phyloP scores from a whole-genome alignment of 495 filamentous ascomycete species.

The Aspergillus bertholletiae region DNA sequence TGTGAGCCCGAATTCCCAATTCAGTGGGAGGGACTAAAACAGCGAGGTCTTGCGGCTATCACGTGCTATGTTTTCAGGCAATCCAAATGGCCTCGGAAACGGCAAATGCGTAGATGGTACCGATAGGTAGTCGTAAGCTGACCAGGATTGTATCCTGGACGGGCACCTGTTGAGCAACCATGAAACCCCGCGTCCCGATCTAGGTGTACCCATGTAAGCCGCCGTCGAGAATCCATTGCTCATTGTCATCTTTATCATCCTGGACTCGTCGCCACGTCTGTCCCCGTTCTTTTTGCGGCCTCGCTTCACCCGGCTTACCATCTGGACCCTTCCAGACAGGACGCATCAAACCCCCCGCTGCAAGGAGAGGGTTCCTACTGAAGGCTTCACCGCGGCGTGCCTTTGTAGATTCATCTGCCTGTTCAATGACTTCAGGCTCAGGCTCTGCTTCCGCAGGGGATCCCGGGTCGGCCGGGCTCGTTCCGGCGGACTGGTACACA shows the following conservation, averaged over 20 bases:
- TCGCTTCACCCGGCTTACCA: constrained; percentile 36
- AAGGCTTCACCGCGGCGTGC: constrained; percentile 57
- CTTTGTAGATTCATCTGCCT: constrained; percentile 17
- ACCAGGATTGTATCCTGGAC: not conserved
- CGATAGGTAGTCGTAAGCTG: not conserved
- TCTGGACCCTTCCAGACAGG: constrained; percentile 67
- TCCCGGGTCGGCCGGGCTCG: constrained; percentile 22
- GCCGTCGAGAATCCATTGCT: constrained; percentile 87
- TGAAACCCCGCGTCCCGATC: not conserved
- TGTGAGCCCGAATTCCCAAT: no score
- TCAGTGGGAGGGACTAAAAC: no score
- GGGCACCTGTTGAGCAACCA: not conserved
- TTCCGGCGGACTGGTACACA: constrained; percentile 54
- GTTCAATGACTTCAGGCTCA: constrained; percentile 19
- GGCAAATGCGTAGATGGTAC: not conserved
- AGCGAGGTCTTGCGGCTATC: no score
- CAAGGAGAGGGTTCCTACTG: constrained; percentile 77
- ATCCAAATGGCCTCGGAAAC: no score
- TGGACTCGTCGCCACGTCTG: constrained; percentile 84
- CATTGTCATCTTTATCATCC: constrained; percentile 86
- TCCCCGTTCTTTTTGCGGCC: constrained; percentile 39
- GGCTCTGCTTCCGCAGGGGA: constrained; percentile 32
- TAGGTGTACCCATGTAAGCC: constrained; percentile 57
- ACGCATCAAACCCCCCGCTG: constrained; percentile 64
- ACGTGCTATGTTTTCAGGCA: no score